phyloP scores from a whole-genome alignment of 495 filamentous ascomycete genomes.

The Aspergillus haitiensis region DNA sequence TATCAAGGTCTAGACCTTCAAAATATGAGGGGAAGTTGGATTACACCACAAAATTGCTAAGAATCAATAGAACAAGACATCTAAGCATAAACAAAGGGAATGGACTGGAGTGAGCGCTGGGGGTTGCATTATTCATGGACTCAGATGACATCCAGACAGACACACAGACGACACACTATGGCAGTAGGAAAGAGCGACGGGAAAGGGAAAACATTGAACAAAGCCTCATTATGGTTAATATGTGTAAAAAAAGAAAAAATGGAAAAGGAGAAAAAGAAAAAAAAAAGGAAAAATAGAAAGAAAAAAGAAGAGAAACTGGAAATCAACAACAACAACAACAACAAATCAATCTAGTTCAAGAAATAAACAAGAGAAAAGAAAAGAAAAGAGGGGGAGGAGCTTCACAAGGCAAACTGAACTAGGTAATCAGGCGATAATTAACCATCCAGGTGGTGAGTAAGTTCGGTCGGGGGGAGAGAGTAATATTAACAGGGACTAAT shows the following conservation, averaged over 20 bases:
- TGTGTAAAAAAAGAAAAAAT: constrained; percentile 1
- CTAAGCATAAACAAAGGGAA: constrained; percentile 2
- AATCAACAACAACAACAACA: constrained; percentile 3
- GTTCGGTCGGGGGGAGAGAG: no score
- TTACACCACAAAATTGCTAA: no score
- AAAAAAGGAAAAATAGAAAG: neutral
- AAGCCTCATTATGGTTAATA: no score
- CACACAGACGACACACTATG: constrained; percentile 9
- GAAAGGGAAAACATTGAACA: constrained; percentile 1
- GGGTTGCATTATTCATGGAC: constrained; percentile 7
- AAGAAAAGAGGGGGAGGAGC: neutral
- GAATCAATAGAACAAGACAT: neutral
- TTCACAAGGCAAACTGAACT: neutral
- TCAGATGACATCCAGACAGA: constrained; percentile 17
- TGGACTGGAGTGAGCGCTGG: neutral
- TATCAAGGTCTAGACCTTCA: neutral
- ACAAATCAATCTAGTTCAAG: neutral
- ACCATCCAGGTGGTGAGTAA: no score
- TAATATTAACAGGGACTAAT: no score
- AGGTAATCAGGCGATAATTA: no score
- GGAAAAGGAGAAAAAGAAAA: neutral
- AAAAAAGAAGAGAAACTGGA: neutral
- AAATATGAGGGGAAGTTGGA: no score
- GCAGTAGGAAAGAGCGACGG: constrained; percentile 7
- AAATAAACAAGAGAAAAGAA: neutral